Conservation (phyloP, 805 yeast genomes). For the Groenewaldozyma tartarivorans region DNA sequence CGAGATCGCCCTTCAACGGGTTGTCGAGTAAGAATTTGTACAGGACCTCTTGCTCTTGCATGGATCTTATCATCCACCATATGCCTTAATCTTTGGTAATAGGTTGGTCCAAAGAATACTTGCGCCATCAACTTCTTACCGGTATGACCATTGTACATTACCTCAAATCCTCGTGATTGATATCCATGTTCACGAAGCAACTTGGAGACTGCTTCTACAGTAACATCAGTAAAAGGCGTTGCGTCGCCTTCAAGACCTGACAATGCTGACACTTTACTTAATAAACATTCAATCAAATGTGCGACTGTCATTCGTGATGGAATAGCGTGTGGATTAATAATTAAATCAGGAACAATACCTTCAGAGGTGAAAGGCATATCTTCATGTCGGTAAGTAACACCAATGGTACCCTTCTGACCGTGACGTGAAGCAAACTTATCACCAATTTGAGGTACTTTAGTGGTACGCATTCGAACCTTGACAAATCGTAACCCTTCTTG, state of each 20-base stretch:
- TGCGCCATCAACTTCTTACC: conserved; percentile 98
- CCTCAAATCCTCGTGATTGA: conserved; percentile 97
- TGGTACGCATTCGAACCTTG: conserved; percentile 97
- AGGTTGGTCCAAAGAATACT: conserved; percentile 98
- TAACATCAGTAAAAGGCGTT: conserved; percentile 96
- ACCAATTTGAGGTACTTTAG: conserved; percentile 97
- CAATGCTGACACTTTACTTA: conserved; percentile 88
- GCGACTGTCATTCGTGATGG: conserved; percentile 99
- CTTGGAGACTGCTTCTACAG: conserved; percentile 93
- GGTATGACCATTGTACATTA: conserved; percentile 97
- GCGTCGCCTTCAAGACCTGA: conserved; percentile 99
- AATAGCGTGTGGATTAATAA: conserved; percentile 98
- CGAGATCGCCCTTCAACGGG: conserved; percentile 99
- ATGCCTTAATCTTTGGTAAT: conserved; percentile 96
- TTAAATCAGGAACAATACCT: conserved; percentile 95
- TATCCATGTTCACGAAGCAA: conserved; percentile 91
- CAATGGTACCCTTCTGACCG: conserved; percentile 99
- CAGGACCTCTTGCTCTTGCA: conserved; percentile 98
- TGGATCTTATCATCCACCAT: conserved; percentile 99
- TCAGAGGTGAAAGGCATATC: conserved; percentile 97
- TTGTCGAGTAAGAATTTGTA: conserved; percentile 94
- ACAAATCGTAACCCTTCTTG: conserved; percentile 98
- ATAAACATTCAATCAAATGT: conserved; percentile 94
- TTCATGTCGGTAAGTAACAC: conserved; percentile 96
- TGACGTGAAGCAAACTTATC: conserved; percentile 99